Conservation (phyloP, 208 protist genomes). For the Trypanosoma scelopori region DNA sequence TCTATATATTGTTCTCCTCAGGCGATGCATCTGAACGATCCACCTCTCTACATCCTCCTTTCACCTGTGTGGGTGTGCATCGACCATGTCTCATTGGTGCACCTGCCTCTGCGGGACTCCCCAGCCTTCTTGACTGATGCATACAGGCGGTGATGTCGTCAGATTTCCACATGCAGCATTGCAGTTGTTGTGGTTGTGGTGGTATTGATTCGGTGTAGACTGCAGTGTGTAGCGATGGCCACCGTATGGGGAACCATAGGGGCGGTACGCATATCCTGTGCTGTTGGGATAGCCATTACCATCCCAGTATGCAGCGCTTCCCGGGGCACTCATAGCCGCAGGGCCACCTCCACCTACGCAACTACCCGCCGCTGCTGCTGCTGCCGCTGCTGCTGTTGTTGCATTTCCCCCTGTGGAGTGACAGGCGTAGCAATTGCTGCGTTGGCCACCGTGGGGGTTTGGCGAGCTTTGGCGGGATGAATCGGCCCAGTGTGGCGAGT, state of each 20-base stretch:
- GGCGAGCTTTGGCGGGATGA: conserved; percentile 28
- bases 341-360: background rate
- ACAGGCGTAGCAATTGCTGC: conserved; percentile 10
- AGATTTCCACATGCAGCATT: background rate
- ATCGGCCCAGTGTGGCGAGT: conserved; percentile 25
- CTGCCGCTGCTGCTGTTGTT: background rate
- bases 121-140: conserved; percentile 20
- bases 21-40: background rate
- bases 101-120: background rate
- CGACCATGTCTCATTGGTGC: background rate
- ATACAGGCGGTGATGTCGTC: conserved; percentile 6
- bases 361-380: conserved; percentile 4
- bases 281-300: conserved; percentile 1
- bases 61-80: background rate
- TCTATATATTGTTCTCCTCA: background rate
- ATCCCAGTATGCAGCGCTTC: conserved; percentile 8
- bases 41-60: background rate
- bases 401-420: background rate
- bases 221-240: conserved; percentile 25
- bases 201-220: conserved; percentile 15
- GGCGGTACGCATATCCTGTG: conserved; percentile 1
- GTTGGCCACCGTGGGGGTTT: conserved; percentile 18
- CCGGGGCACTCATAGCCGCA: background rate
- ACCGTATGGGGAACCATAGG: conserved; percentile 23
- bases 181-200: conserved; percentile 11